Conservation (phyloP, 768 basidiomycete species). For the Fomitopsis serialis region DNA sequence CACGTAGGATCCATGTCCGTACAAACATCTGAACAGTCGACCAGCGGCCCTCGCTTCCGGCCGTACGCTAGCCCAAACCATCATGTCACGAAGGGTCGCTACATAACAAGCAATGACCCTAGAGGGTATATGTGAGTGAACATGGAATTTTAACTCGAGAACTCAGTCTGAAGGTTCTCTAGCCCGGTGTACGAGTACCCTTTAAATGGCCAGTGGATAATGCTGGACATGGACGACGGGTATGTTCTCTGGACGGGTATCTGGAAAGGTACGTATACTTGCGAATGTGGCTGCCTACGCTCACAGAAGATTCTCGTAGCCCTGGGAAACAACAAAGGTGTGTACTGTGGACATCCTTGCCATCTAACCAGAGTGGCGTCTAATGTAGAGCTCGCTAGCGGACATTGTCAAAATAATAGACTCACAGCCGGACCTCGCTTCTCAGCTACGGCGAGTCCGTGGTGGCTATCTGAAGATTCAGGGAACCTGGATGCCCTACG, state of each 20-base stretch:
- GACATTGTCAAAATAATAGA: constrained; percentile 93
- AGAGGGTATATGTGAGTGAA: constrained; percentile 77
- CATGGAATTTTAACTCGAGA: background rate
- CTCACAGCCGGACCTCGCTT: constrained; percentile 82
- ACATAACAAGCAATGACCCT: constrained; percentile 87
- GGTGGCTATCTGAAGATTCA: constrained; percentile 91
- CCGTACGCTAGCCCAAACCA: constrained; percentile 74
- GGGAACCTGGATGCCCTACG: constrained; percentile 93
- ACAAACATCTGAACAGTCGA: constrained; percentile 18
- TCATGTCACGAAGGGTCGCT: constrained; percentile 80
- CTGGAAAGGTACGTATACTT: constrained; percentile 68
- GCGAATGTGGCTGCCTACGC: background rate
- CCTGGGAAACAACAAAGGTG: constrained; percentile 86
- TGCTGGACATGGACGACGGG: constrained; percentile 94
- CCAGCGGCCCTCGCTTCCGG: constrained; percentile 38
- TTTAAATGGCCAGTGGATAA: constrained; percentile 86
- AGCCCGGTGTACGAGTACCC: constrained; percentile 89
- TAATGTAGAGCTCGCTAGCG: constrained; percentile 38
- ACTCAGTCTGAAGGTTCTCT: constrained; percentile 5
- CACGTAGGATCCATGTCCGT: constrained; percentile 29
- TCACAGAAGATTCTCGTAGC: constrained; percentile 34
- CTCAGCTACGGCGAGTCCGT: constrained; percentile 76
- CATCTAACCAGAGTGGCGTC: background rate
- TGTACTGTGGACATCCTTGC: background rate
- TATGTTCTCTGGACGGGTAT: constrained; percentile 92